A percentile compares a stretch with the other conserved stretches of the same genome.
Conservation (phyloP, 108 stramenopile genomes). For the Seminavis robusta region DNA sequence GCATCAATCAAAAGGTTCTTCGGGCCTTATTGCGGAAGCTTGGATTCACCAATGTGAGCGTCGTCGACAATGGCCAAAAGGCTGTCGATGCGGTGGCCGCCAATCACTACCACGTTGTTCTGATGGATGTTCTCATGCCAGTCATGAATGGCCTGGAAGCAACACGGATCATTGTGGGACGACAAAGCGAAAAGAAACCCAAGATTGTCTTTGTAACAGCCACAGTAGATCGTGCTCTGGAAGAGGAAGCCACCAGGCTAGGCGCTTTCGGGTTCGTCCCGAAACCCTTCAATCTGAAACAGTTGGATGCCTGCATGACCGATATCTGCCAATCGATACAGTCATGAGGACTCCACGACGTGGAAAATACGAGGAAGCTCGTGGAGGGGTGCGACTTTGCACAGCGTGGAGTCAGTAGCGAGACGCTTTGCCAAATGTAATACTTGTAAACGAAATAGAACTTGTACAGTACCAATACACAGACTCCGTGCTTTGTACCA, state of each 20-base stretch:
- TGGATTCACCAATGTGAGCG: constrained; percentile 17
- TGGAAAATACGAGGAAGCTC: no score
- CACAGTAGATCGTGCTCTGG: constrained; percentile 15
- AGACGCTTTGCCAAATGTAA: no score
- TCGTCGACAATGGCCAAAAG: constrained; percentile 43
- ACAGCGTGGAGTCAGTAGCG: no score
- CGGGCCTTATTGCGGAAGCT: constrained; percentile 21
- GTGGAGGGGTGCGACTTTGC: no score
- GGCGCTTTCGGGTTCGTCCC: constrained; percentile 15
- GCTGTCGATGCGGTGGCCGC: constrained; percentile 23
- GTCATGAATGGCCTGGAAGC: constrained; percentile 44
- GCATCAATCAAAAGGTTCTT: constrained; percentile 47
- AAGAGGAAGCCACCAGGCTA: background rate
- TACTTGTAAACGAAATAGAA: no score
- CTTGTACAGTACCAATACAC: no score
- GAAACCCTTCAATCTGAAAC: constrained; percentile 16
- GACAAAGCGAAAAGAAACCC: background rate
- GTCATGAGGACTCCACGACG: no score
- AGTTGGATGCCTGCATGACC: no score
- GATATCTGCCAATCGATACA: no score
- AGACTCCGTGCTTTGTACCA: no score
- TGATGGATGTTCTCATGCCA: constrained; percentile 64
- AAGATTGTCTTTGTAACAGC: constrained; percentile 44
- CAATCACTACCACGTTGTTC: constrained; percentile 23
- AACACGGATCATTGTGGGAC: constrained; percentile 13